Percentiles rank a stretch among this genome's conserved stretches.
These are phyloP conservation scores for Trichosanthes truncata DNA, from an alignment of 306 rosid species.

Conservation along the genomic window DNA sequence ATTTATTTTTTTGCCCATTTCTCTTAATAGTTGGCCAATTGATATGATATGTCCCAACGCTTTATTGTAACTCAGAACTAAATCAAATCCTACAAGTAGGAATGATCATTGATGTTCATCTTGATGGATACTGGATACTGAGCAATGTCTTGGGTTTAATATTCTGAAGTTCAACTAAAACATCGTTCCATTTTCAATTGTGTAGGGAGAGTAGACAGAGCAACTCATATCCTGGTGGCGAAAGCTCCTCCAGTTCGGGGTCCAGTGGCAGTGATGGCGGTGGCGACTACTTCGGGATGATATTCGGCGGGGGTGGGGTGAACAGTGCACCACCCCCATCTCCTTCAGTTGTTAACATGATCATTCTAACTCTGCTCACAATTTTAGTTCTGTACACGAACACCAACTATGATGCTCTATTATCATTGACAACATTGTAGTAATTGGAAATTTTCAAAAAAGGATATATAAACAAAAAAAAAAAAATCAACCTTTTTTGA, in stretches of 20 bases:
- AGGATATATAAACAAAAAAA: neutral
- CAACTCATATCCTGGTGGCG: constrained; percentile 20
- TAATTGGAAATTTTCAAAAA: constrained; percentile 2
- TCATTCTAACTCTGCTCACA: constrained; percentile 40
- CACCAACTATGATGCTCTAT: constrained; percentile 30
- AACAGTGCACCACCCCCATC: constrained; percentile 32
- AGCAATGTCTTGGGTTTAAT: neutral
- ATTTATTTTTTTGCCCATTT: neutral
- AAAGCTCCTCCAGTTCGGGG: constrained; percentile 26
- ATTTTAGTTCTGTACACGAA: constrained; percentile 37
- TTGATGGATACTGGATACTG: neutral
- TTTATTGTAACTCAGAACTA: neutral
- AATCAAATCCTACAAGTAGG: neutral
- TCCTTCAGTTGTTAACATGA: constrained; percentile 20
- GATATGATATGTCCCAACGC: no score
- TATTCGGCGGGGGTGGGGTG: constrained; percentile 40
- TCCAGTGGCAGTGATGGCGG: constrained; percentile 33
- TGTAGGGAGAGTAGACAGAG: constrained; percentile 55
- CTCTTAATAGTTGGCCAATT: neutral
- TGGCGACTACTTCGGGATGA: constrained; percentile 73
- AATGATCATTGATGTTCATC: neutral
- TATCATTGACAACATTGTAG: constrained; percentile 24
- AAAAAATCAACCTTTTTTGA: neutral
- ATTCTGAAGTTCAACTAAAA: neutral
- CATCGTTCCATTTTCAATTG: constrained; percentile 13